A percentile compares a stretch with the other conserved stretches of the same genome.
Conservation (phyloP, 2,329 filamentous ascomycete genomes). For the Ilyonectria mors-panacis region DNA sequence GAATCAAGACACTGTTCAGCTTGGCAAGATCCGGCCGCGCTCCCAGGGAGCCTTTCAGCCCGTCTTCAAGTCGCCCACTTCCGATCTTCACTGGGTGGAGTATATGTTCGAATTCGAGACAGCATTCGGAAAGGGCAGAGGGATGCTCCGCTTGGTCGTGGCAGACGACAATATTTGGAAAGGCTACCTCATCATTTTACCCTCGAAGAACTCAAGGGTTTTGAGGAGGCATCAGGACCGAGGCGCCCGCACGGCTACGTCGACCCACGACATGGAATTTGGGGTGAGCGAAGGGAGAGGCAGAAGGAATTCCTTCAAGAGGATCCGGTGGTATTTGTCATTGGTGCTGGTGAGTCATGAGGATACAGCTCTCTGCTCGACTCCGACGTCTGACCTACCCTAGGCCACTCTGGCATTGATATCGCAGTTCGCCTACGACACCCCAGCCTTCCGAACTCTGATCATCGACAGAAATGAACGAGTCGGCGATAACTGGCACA, state of each 20-base stretch:
- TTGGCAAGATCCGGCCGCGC: constrained; percentile 10
- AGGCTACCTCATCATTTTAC: constrained; percentile 45
- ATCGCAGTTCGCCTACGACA: constrained; percentile 42
- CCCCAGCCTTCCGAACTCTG: constrained; percentile 50
- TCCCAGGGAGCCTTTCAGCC: constrained; percentile 16
- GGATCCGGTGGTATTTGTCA: constrained; percentile 55
- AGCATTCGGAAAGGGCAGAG: constrained; percentile 13
- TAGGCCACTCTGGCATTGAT: constrained; percentile 31
- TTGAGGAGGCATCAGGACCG: constrained; percentile 24
- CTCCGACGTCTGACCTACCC: background rate
- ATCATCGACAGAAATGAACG: constrained; percentile 61
- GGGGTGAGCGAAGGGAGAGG: constrained; percentile 47
- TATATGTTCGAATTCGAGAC: constrained; percentile 32
- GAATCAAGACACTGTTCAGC: constrained; percentile 15
- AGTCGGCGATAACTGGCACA: constrained; percentile 65
- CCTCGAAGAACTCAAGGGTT: constrained; percentile 42
- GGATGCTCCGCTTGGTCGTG: constrained; percentile 23
- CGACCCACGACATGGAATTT: constrained; percentile 37
- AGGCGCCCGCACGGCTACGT: constrained; percentile 43
- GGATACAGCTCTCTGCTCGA: rapidly evolving
- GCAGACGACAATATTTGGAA: constrained; percentile 37
- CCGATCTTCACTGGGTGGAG: constrained; percentile 13
- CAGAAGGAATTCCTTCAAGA: constrained; percentile 43
- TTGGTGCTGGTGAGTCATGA: constrained; percentile 24
- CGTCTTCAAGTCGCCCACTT: background rate